Evolutionary conservation across 306 rosid species (phyloP).

Genomic region (Notholithocarpus densiflorus): DNA sequence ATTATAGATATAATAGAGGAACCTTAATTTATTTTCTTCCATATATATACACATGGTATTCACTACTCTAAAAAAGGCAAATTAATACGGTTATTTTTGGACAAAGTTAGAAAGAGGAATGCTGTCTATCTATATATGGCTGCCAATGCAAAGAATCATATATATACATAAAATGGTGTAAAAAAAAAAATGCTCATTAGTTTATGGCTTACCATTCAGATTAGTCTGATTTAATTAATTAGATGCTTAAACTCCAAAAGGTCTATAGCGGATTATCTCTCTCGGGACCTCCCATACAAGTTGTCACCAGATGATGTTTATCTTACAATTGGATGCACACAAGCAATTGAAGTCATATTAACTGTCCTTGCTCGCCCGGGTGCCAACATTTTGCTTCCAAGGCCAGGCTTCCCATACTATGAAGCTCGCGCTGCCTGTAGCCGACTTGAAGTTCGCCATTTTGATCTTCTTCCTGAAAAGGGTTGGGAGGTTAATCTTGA

Average conservation of each 20-base stretch:
- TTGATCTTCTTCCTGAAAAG: slow-evolving; percentile 24
- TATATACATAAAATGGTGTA: no score
- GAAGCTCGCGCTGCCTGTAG: slow-evolving; percentile 4
- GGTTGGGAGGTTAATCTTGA: slow-evolving; percentile 36
- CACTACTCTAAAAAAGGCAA: no score
- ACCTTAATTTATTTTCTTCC: no score
- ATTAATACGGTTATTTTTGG: no score
- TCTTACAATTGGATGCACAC: slow-evolving; percentile 25
- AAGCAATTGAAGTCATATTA: slow-evolving; percentile 21
- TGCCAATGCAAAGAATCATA: no score
- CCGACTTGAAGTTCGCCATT: slow-evolving; percentile 26
- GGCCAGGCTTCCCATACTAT: slow-evolving; percentile 27
- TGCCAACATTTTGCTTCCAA: slow-evolving; percentile 35
- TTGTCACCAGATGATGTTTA: slow-evolving; percentile 26
- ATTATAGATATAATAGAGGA: no score
- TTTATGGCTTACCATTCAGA: no score
- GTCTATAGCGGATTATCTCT: slow-evolving; percentile 34
- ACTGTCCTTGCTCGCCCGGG: slow-evolving; percentile 26
- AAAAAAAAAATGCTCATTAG: no score
- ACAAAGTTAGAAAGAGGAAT: no score
- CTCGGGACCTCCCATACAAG: slow-evolving; percentile 20
- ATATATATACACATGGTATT: no score
- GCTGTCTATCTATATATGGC: no score
- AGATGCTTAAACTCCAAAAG: slow-evolving; percentile 13
- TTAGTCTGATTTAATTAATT: not conserved